Evolutionary conservation across 192 early-diverging fungal species (phyloP), one percentile per base, ranked within the genome.

Genomic region (Coemansia sp.): DNA sequence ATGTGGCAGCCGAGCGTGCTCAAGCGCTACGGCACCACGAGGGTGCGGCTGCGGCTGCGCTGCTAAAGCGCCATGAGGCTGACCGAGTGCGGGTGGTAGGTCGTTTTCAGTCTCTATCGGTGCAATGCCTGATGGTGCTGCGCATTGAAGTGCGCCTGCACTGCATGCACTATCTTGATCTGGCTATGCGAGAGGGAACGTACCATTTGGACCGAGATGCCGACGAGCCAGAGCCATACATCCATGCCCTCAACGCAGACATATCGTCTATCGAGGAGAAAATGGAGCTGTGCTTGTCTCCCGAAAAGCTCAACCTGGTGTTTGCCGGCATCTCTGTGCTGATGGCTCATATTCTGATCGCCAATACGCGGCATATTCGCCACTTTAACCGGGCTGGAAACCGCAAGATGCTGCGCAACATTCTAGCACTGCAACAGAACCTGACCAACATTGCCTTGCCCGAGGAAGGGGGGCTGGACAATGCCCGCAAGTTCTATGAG

Each of bases 121-220:
- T 88, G 43, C 87, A 85, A 17, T 92, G 85, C 40, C 56, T 97
- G 23, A 89, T 90, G 62, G 87, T 90, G 2, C 62, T 97, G 17
- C 81, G 90, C 36, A 81, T 93, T 16, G 94, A 97, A 66, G 62
- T 91, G 17, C 82, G 91, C 15, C 87, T 88, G 40, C 93, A 93
- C 69, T 81, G 88, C 40, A 83, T 93, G 62, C 90, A 89, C 56
- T 94, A 88, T 53, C 68, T 95, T 37, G 93, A 97, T 53, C 79
- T 95, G 74, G 92, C 90, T 6, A 88, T 88, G 38, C 84, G 93
- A 18, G 94, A 97, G 80, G 94, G 94, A 41, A 86, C 82, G 62
- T 95, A 93, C 58, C 57, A 70, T 32, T 66, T 94, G 28, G 87
- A 90, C n/a, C 83, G 83, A 40, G 87, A 90, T 31, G 72, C 87